Base-by-base conservation (phyloP, 306 rosid species). In the Lotus japonicus region DNA sequence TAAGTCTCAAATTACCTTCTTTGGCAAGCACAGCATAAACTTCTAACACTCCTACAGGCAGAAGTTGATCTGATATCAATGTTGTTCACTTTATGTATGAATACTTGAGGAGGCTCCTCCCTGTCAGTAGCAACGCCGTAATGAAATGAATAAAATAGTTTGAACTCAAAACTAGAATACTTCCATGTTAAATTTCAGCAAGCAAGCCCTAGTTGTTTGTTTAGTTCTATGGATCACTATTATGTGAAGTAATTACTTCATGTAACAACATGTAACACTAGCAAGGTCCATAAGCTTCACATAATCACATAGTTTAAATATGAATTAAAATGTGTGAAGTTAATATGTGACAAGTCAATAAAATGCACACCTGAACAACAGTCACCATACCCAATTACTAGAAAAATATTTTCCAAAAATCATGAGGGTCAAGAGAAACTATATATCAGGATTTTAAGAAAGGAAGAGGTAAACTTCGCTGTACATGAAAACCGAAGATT, bases 91-190 rank as follows among this genome's bases (percentile, higher is more conserved):
- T 70, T 77, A 62, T 88, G 89, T 49, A 90, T 62, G 82, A 88
- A 88, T 61, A 94, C 57, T 68, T 65, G 86, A 65, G 96, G 95
- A 56, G 70, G 83, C 75, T 79, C 85, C 66, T 80, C 96, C 68
- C 98, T 90, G 75, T 71, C 54, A 53, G 35, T 48, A 53, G 56
- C 71, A n/a, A n/a, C n/a, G 71, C 36, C 38, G 52, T 57, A 41
- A 64, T 38, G 66, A 81, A 66, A 57, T 64, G 51, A 73, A 42
- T 28, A 63, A 68, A 51, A 67, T 44, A 53, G 13, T 13, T 49
- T 58, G 58, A 44, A 44, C 33, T 45, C 31, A 26, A 65, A 57
- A 59, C 54, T 3, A 15, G 4, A 14, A 48, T 60, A 53, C 11
- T 62, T 28, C 48, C 9, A 33, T 45, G 49, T 42, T 69, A 23